phyloP scores from a whole-genome alignment of 2,329 filamentous ascomycete species.

The Leptographium procerum region DNA sequence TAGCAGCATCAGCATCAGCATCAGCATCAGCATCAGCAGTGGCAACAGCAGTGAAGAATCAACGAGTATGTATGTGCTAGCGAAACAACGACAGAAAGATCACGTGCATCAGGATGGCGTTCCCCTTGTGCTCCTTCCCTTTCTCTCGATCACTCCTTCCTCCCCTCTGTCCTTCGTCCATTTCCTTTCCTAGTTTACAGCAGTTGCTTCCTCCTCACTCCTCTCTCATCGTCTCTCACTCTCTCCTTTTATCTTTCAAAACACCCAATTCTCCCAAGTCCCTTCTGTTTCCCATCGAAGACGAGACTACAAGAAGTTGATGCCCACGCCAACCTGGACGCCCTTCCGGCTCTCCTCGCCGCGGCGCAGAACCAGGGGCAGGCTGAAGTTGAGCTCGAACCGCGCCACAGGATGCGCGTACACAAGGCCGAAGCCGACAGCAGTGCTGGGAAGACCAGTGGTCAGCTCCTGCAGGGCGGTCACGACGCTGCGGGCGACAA shows the following conservation, averaged over 20 bases:
- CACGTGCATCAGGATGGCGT: neutral
- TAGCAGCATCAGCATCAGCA: no score
- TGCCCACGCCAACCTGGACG: slow-evolving; percentile 87
- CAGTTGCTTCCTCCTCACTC: neutral
- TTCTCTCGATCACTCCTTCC: no score
- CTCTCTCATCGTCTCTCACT: no score
- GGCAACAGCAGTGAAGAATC: neutral
- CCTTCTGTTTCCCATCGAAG: neutral
- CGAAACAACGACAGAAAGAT: neutral
- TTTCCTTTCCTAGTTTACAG: neutral
- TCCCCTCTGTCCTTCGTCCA: neutral
- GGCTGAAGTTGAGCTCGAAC: slow-evolving; percentile 90
- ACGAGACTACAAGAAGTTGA: slow-evolving; percentile 91
- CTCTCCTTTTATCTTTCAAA: no score
- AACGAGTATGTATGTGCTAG: neutral
- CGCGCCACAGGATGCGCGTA: slow-evolving; percentile 89
- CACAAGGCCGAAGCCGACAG: slow-evolving; percentile 80
- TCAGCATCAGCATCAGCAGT: neutral
- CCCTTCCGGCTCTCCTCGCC: slow-evolving; percentile 88
- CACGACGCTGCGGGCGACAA: slow-evolving; percentile 42
- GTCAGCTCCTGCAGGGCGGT: slow-evolving; percentile 58
- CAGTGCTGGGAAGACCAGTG: slow-evolving; percentile 69
- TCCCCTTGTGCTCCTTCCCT: neutral
- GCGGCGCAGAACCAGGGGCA: slow-evolving; percentile 69
- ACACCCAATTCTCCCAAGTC: no score